A percentile compares a stretch with the other conserved stretches of the same genome.
Evolutionary conservation across 331 rosid species (phyloP).

Genomic region (Spiraea crenata): DNA sequence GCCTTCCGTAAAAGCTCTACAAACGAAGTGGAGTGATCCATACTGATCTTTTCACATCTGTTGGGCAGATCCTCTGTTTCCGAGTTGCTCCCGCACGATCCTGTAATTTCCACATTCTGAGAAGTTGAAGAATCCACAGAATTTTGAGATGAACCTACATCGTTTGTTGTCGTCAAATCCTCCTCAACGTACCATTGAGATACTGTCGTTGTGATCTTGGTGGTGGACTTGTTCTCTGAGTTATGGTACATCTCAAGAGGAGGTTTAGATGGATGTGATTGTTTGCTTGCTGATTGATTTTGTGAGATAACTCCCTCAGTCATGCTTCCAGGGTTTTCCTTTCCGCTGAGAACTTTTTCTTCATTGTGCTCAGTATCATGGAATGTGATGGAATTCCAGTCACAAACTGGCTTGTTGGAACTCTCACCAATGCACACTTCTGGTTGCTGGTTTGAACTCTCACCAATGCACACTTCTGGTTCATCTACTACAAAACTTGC

Average conservation of each 20-base stretch:
- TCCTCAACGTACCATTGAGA: conserved; percentile 31
- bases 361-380: conserved; percentile 41
- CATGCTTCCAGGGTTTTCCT: conserved; percentile 41
- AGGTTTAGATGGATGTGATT: conserved; percentile 36
- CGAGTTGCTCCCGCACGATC: conserved; percentile 60
- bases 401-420: conserved; percentile 43
- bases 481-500: conserved; percentile 36
- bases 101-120: conserved; percentile 55
- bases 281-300: conserved; percentile 45
- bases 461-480: conserved; percentile 49
- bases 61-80: conserved; percentile 53
- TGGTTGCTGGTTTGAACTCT: conserved; percentile 48
- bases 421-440: conserved; percentile 47
- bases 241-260: conserved; percentile 27
- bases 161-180: conserved; percentile 32
- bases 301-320: conserved; percentile 34
- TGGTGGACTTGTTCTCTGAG: conserved; percentile 28
- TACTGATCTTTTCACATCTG: conserved; percentile 31
- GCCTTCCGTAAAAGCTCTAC: conserved; percentile 47
- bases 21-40: conserved; percentile 32
- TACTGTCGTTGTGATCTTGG: conserved; percentile 30
- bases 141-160: conserved; percentile 50
- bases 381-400: conserved; percentile 39
- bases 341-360: conserved; percentile 46
- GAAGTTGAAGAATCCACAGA: conserved; percentile 49